Conservation (phyloP, 1,284 basidiomycete genomes). For the Cystobasidium sp. region DNA sequence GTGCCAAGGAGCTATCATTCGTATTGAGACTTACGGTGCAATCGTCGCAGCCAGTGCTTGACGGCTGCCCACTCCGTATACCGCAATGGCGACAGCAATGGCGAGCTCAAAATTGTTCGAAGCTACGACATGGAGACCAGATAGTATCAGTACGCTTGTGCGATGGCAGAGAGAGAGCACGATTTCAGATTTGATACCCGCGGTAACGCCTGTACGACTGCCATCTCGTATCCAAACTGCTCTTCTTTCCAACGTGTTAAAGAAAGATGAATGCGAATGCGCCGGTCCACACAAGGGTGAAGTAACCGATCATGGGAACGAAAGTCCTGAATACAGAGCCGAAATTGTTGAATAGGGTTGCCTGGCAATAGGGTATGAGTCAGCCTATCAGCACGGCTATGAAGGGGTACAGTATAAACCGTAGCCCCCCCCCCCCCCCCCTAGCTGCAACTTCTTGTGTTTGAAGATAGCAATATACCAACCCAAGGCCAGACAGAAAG, state of each 20-base stretch:
- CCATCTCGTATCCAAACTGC: slow-evolving; percentile 55
- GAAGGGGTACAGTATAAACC: no score
- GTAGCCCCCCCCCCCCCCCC: no score
- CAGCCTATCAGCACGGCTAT: no score
- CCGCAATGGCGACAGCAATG: slow-evolving; percentile 78
- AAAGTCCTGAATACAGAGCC: slow-evolving; percentile 75
- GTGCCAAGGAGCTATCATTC: no score
- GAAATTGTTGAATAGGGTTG: slow-evolving; percentile 61
- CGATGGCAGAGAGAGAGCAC: slow-evolving; percentile 45
- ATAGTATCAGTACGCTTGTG: slow-evolving; percentile 30
- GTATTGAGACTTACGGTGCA: slow-evolving; percentile 66
- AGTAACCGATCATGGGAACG: slow-evolving; percentile 68
- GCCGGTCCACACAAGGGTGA: slow-evolving; percentile 40
- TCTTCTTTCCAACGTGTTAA: slow-evolving; percentile 2
- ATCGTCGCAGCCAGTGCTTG: slow-evolving; percentile 80
- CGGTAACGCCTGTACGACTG: slow-evolving; percentile 59
- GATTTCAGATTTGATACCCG: slow-evolving; percentile 50
- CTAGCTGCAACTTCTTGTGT: no score
- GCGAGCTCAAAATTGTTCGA: slow-evolving; percentile 65
- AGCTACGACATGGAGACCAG: background rate
- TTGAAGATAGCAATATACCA: no score
- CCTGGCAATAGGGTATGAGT: no score
- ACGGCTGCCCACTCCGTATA: slow-evolving; percentile 73
- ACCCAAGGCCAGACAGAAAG: no score
- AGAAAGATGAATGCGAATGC: slow-evolving; percentile 23